phyloP scores from a whole-genome alignment of 345 rosid species.

The Eucalyptus pauciflora region DNA sequence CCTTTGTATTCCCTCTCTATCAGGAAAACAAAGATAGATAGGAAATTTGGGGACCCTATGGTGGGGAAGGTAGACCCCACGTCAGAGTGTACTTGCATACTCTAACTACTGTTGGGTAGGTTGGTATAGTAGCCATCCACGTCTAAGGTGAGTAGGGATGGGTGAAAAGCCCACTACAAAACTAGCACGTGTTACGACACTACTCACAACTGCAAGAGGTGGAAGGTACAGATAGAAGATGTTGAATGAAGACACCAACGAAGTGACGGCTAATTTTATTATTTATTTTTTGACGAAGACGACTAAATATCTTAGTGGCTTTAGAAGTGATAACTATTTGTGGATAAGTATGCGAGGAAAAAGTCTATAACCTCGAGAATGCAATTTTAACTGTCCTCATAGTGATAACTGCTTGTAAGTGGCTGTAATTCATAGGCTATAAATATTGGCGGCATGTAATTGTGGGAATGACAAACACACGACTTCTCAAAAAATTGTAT shows the following conservation, averaged over 20 bases:
- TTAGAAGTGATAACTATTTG: not conserved
- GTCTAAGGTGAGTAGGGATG: accelerated
- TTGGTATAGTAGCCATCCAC: no score
- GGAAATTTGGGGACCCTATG: no score
- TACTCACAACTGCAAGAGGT: no score
- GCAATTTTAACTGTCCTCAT: not conserved
- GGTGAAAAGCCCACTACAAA: no score
- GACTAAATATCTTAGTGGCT: not conserved
- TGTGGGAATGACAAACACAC: not conserved
- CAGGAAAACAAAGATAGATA: no score
- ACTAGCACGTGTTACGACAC: no score
- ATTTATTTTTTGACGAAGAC: not conserved
- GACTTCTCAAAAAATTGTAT: not conserved
- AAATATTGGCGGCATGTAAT: not conserved
- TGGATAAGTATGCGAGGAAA: not conserved
- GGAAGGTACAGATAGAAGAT: not conserved
- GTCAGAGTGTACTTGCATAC: no score
- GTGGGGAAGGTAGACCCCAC: no score
- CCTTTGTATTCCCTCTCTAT: no score
- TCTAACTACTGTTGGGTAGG: accelerated
- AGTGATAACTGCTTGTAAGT: not conserved
- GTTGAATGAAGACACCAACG: not conserved
- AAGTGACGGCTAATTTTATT: not conserved
- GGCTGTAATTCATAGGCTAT: not conserved
- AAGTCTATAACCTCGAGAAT: not conserved